phyloP scores from a whole-genome alignment of 2,329 filamentous ascomycete species.

The Esteya vermicola region DNA sequence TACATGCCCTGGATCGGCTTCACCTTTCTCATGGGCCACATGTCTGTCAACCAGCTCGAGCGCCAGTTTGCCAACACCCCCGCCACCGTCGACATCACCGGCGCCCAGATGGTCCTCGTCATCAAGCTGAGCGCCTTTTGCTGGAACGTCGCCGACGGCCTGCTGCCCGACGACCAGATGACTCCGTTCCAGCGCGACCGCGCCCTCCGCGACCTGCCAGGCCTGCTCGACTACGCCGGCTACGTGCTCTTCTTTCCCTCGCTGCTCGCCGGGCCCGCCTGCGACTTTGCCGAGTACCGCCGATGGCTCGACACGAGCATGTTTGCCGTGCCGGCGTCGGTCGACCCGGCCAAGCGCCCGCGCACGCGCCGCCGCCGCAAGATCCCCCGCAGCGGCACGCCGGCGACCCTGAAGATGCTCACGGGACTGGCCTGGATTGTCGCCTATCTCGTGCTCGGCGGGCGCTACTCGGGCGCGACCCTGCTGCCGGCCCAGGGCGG shows the following conservation, averaged over 20 bases:
- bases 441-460: constrained; percentile 53
- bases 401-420: constrained; percentile 63
- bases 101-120: constrained; percentile 92
- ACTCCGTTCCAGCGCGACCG: constrained; percentile 76
- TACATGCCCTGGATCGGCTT: constrained; percentile 98
- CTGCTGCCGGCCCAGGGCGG: constrained; percentile 28
- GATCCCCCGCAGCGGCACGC: constrained; percentile 81
- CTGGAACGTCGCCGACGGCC: constrained; percentile 94
- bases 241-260: constrained; percentile 95
- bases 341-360: constrained; percentile 75
- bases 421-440: constrained; percentile 68
- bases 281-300: constrained; percentile 87
- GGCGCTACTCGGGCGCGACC: constrained; percentile 41
- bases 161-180: constrained; percentile 63
- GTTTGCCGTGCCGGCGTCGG: constrained; percentile 71
- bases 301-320: constrained; percentile 88
- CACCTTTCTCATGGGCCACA: constrained; percentile 85
- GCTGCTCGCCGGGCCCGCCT: constrained; percentile 77
- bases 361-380: constrained; percentile 79
- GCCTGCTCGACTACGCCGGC: constrained; percentile 66
- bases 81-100: constrained; percentile 69
- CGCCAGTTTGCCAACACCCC: constrained; percentile 60
- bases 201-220: constrained; percentile 60
- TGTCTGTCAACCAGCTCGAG: constrained; percentile 78
- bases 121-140: constrained; percentile 97